A percentile compares a stretch with the other conserved stretches of the same genome.
Conservation (phyloP, 2,329 filamentous ascomycete genomes). For the Colletotrichum sp. region DNA sequence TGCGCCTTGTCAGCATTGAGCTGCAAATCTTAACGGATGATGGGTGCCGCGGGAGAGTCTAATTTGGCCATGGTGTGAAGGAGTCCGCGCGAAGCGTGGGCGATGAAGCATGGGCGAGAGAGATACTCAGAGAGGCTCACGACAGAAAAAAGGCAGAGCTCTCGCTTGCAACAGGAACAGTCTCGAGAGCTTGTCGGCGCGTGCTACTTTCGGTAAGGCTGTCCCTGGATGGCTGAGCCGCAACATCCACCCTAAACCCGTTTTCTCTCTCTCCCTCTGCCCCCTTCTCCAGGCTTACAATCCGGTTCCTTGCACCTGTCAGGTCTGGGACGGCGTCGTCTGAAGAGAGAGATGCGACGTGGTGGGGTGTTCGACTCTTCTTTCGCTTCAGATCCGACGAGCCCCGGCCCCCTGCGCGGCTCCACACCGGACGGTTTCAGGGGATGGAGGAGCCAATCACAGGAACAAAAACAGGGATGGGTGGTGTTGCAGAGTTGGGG, state of each 20-base stretch:
- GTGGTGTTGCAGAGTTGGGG: neutral
- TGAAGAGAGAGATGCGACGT: constrained; percentile 4
- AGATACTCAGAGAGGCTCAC: neutral
- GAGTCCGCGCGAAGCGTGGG: constrained; percentile 3
- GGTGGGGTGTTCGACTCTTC: neutral
- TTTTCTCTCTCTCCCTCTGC: neutral
- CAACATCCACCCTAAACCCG: neutral
- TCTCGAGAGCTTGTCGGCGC: constrained; percentile 12
- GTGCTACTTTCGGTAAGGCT: neutral
- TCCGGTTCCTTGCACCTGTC: neutral
- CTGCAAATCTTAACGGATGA: neutral
- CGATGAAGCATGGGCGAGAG: neutral
- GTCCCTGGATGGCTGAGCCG: constrained; percentile 12
- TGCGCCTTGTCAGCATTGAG: neutral
- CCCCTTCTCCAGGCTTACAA: neutral
- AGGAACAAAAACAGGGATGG: neutral
- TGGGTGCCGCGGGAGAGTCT: neutral
- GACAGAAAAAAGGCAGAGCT: neutral
- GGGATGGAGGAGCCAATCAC: neutral
- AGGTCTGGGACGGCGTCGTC: neutral
- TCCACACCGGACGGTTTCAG: neutral
- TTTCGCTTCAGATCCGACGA: constrained; percentile 9
- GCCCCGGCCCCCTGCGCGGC: neutral
- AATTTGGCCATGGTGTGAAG: neutral
- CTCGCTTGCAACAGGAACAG: constrained; percentile 4